Base-by-base conservation (phyloP, 164 flowering plant genomes). In the Tetrastigma voinierianum region DNA sequence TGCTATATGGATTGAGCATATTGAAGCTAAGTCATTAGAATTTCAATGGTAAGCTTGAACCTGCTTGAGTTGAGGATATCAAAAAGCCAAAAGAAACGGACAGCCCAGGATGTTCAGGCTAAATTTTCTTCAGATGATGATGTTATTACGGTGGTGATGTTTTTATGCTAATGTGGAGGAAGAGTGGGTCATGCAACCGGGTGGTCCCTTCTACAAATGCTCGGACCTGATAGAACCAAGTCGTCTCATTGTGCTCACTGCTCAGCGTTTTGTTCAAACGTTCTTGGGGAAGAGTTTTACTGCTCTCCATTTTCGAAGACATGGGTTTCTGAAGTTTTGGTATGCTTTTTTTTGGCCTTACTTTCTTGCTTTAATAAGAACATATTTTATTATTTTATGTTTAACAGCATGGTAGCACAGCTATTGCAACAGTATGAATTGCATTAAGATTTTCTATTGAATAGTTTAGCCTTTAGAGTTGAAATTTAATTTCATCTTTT, bases 311-410 rank as follows among this genome's bases (percentile, higher is more conserved):
- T 93, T 96, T 67, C 81, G 99, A 18, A 75, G 98, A 49, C 98
- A 96, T 74, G 99, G 99, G 9, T 96, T 91, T 67, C 72, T 93
- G 81, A 93, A 89, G 82, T 93, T 96, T 79, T 96, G 99, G 99
- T 92, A 83, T 47, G 83, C 23, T 7, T 44, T 67, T 24, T 51
- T 7, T 23, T 23, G 65, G 11, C 58, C 16, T 25, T 53, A 54
- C 44, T 10, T 13, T 59, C 16, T 18, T 51, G 24, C 24, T 48
- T 25, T 13, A n/a, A 10, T 57, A 12, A 62, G 4, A 46, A 32
- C 40, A 20, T 21, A 3, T 44, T 17, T 4, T 18, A 14, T 10
- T 7, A 51, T 63, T 56, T 46, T 25, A 23, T 43, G 18, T 17
- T 32, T 59, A 16, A 46, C n/a, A 13, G 51, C 9, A 52, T 46